Evolutionary conservation across 2,329 filamentous ascomycete species (phyloP).

Genomic region (Nothophaeocryptopus gaeumannii): DNA sequence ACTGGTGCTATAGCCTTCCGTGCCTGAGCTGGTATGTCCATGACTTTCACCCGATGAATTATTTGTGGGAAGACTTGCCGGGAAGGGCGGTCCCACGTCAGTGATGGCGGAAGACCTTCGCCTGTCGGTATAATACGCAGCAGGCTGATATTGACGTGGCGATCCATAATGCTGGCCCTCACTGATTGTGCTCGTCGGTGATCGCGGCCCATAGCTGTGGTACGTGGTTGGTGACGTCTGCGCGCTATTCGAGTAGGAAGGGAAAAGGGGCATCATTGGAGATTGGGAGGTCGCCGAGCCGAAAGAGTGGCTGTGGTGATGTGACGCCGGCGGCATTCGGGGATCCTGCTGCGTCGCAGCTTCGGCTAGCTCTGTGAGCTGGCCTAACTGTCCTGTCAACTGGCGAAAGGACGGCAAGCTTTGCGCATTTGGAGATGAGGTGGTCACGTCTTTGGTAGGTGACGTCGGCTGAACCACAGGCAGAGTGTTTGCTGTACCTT

Average conservation of each 20-base stretch:
- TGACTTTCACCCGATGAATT: slow-evolving; percentile 34
- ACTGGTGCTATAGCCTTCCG: slow-evolving; percentile 35
- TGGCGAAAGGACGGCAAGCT: slow-evolving; percentile 35
- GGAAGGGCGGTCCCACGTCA: slow-evolving; percentile 14
- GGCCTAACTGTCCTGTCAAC: slow-evolving; percentile 35
- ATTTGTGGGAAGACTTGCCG: slow-evolving; percentile 25
- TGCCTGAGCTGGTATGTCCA: slow-evolving; percentile 29
- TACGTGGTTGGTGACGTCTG: slow-evolving; percentile 29
- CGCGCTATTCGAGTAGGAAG: slow-evolving; percentile 22
- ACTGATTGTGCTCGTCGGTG: slow-evolving; percentile 28
- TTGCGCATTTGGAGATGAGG: slow-evolving; percentile 25
- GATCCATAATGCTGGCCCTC: slow-evolving; percentile 28
- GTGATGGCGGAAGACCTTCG: slow-evolving; percentile 22
- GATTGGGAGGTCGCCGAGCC: slow-evolving; percentile 32
- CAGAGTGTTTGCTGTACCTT: slow-evolving; percentile 23
- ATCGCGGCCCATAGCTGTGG: slow-evolving; percentile 18
- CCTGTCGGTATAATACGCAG: slow-evolving; percentile 25
- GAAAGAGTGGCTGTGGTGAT: slow-evolving; percentile 30
- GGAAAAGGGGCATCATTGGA: slow-evolving; percentile 26
- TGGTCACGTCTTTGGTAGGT: slow-evolving; percentile 14
- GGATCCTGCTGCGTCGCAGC: slow-evolving; percentile 23
- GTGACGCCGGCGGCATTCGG: slow-evolving; percentile 16
- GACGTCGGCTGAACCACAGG: slow-evolving; percentile 27
- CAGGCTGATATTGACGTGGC: slow-evolving; percentile 19
- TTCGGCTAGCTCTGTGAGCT: slow-evolving; percentile 47